Evolutionary conservation across 371 early-diverging fungal species (phyloP).

Genomic region (Mucor racemosus): DNA sequence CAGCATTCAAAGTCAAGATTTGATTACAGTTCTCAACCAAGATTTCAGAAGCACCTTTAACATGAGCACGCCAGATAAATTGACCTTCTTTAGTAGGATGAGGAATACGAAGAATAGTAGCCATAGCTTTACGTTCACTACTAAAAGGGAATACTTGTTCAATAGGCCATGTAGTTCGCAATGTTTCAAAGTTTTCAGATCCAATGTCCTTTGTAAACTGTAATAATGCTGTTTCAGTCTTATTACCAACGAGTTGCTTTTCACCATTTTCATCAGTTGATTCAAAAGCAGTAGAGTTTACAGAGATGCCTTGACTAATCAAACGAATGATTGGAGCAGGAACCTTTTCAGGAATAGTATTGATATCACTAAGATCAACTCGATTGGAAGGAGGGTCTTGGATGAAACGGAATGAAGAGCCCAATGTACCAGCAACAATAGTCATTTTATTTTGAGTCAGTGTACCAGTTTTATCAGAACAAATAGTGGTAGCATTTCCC

Average conservation of each 20-base stretch:
- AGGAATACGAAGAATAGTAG: constrained; percentile 69
- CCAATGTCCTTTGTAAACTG: constrained; percentile 57
- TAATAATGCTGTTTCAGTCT: constrained; percentile 90
- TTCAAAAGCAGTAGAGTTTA: constrained; percentile 84
- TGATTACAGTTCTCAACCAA: constrained; percentile 55
- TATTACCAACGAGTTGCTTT: constrained; percentile 29
- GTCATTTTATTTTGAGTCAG: constrained; percentile 88
- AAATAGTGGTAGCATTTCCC: constrained; percentile 90
- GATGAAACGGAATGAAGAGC: constrained; percentile 35
- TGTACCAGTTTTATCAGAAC: constrained; percentile 90
- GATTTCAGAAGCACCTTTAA: constrained; percentile 92
- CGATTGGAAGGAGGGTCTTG: constrained; percentile 37
- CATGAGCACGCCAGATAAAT: constrained; percentile 64
- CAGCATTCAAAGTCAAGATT: constrained; percentile 39
- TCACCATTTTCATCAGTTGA: constrained; percentile 51
- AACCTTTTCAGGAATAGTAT: constrained; percentile 22
- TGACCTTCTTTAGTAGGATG: constrained; percentile 30
- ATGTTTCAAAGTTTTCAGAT: constrained; percentile 38
- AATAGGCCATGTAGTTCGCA: constrained; percentile 54
- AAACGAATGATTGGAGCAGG: constrained; percentile 41
- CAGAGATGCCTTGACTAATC: constrained; percentile 64
- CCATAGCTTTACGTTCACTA: constrained; percentile 88
- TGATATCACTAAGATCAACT: constrained; percentile 44
- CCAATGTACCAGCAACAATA: constrained; percentile 67
- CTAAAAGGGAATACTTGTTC: constrained; percentile 82